Base-by-base conservation (phyloP, 768 basidiomycete species). In the Austroboletus eburneus region DNA sequence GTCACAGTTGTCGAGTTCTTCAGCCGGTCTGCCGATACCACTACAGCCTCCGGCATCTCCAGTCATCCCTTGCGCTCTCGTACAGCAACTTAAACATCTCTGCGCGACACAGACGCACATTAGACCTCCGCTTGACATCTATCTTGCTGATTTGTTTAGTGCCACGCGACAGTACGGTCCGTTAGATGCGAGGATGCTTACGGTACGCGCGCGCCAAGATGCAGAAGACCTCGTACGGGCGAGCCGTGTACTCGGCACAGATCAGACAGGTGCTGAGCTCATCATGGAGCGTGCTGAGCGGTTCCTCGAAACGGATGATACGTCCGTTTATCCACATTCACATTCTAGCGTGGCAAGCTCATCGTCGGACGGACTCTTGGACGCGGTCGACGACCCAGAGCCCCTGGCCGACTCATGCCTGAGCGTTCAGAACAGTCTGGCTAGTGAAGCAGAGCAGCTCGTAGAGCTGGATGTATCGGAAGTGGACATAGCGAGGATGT, bases 401-500 rank as follows among this genome's bases (percentile, higher is more conserved):
- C 47, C 20, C 20, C 20, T 48, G 7, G 38, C 32, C 16, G 22
- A 33, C 18, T 38, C 57, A 6, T 50, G 38, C 16, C 10, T 51
- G 14, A n/a, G n/a, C n/a, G n/a, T n/a, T n/a, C 48, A 42, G 10
- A 50, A 39, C 22, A 44, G 43, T 41, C 9, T 40, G 16, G 42
- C 32, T 13, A 46, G 50, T 46, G 43, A 44, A 24, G 32, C 39
- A 2, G 61, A 64, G 20, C 57, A 60, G 41, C 55, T 56, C 22
- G 57, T 63, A 36, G 58, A 68, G 29, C 55, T 83, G 51, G 84
- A 85, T 47, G 80, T 86, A 4, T 83, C 83, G 5, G 85, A 87
- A 61, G 81, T 81, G 46, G 85, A 91, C 55, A 73, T 87, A 51
- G 84, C 84, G 46, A 75, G 85, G 48, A 80, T 88, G 23, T 77